Conservation (phyloP, 306 rosid genomes). For the Citrullus amarus region DNA sequence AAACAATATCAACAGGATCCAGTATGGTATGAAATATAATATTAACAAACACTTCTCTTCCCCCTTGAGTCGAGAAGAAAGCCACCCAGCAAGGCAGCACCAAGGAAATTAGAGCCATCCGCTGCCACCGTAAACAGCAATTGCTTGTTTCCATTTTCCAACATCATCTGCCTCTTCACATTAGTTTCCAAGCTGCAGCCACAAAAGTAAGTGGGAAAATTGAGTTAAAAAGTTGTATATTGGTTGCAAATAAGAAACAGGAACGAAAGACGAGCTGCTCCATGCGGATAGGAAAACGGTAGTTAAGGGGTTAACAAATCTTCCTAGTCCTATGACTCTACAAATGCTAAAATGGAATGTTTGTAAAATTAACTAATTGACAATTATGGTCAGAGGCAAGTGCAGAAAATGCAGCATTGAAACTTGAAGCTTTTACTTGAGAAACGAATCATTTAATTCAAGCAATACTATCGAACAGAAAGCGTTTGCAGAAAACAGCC, state of each 20-base stretch:
- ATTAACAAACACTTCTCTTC: slow-evolving; percentile 3
- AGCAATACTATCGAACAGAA: not conserved
- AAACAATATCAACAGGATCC: slow-evolving; percentile 1
- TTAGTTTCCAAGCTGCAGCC: slow-evolving; percentile 65
- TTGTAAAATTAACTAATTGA: not conserved
- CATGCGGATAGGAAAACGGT: not conserved
- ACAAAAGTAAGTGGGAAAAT: not conserved
- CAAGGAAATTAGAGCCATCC: not conserved
- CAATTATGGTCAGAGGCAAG: not conserved
- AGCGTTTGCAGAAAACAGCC: not conserved
- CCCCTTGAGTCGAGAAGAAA: not conserved
- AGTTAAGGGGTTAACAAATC: not conserved
- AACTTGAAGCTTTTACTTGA: not conserved
- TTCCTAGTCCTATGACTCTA: not conserved
- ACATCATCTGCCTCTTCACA: slow-evolving; percentile 20
- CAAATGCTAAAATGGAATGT: not conserved
- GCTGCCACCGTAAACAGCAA: not conserved
- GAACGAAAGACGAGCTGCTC: not conserved
- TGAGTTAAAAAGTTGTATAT: not conserved
- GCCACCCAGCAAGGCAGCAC: not conserved
- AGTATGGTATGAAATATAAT: slow-evolving; percentile 2
- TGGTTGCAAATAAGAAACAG: not conserved
- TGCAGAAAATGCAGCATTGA: not conserved
- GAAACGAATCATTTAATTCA: not conserved
- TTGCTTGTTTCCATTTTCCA: not conserved